Evolutionary conservation across 2,329 filamentous ascomycete species (phyloP).

Genomic region (Emmonsiellopsis sp.): DNA sequence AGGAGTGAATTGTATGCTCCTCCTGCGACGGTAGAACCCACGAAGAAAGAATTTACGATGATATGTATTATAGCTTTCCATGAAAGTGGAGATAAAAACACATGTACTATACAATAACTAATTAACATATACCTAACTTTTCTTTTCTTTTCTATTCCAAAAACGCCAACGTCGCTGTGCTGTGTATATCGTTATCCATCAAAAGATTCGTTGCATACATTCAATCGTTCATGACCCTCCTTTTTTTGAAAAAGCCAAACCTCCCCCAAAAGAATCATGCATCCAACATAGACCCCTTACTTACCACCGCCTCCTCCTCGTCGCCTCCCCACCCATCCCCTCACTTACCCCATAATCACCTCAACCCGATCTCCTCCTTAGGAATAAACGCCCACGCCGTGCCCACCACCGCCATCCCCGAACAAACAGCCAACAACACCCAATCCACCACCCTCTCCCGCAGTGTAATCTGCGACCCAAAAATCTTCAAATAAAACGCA

Average conservation of each 20-base stretch:
- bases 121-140: no score
- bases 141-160: no score
- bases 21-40: no score
- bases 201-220: no score
- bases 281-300: background rate
- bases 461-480: conserved; percentile 58
- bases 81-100: no score
- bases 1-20: no score
- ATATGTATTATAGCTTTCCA: no score
- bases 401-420: conserved; percentile 61
- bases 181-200: no score
- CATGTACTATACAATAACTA: no score
- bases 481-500: conserved; percentile 84
- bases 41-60: no score
- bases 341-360: background rate
- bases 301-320: background rate
- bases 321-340: background rate
- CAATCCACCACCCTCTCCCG: conserved; percentile 60
- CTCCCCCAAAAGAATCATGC: background rate
- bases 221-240: no score
- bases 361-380: conserved; percentile 37
- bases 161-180: no score
- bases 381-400: conserved; percentile 86
- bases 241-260: background rate
- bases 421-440: conserved; percentile 59